Percentiles rank a stretch among this genome's conserved stretches.
phyloP scores from a whole-genome alignment of 2,329 filamentous ascomycete species.

The Colletotrichum cuscutae region DNA sequence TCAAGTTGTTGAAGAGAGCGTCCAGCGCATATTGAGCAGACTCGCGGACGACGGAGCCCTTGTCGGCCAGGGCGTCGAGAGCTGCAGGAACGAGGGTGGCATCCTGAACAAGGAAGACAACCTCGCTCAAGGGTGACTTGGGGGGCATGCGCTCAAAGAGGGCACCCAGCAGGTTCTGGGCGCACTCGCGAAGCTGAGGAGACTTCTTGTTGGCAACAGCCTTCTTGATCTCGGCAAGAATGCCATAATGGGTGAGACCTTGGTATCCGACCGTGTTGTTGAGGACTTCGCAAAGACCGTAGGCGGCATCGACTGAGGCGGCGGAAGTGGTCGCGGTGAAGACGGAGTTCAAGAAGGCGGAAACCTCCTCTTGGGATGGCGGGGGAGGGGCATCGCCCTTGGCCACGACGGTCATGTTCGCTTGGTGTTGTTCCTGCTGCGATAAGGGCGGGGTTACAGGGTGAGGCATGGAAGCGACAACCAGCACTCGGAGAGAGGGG shows the following conservation, averaged over 20 bases:
- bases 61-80: slow-evolving; percentile 89
- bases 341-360: slow-evolving; percentile 71
- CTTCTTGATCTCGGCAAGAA: slow-evolving; percentile 70
- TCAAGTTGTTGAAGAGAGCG: slow-evolving; percentile 82
- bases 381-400: slow-evolving; percentile 61
- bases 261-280: slow-evolving; percentile 63
- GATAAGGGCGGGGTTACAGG: slow-evolving; percentile 55
- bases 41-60: slow-evolving; percentile 87
- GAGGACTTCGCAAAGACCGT: slow-evolving; percentile 69
- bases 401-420: slow-evolving; percentile 50
- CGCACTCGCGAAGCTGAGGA: slow-evolving; percentile 83
- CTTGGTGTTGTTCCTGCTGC: slow-evolving; percentile 38
- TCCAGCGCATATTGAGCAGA: slow-evolving; percentile 95
- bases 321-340: slow-evolving; percentile 77
- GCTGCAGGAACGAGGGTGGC: slow-evolving; percentile 77
- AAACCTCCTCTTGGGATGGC: slow-evolving; percentile 74
- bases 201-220: slow-evolving; percentile 95
- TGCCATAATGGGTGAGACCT: slow-evolving; percentile 63
- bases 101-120: slow-evolving; percentile 84
- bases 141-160: slow-evolving; percentile 90
- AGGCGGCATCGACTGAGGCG: slow-evolving; percentile 73
- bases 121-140: slow-evolving; percentile 81
- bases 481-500: slow-evolving; percentile 1
- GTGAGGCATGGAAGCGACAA: slow-evolving; percentile 54
- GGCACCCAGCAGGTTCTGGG: slow-evolving; percentile 94